These are phyloP conservation scores for Mortierella sp. DNA, from an alignment of 371 early-diverging fungal species.

Conservation along the genomic window DNA sequence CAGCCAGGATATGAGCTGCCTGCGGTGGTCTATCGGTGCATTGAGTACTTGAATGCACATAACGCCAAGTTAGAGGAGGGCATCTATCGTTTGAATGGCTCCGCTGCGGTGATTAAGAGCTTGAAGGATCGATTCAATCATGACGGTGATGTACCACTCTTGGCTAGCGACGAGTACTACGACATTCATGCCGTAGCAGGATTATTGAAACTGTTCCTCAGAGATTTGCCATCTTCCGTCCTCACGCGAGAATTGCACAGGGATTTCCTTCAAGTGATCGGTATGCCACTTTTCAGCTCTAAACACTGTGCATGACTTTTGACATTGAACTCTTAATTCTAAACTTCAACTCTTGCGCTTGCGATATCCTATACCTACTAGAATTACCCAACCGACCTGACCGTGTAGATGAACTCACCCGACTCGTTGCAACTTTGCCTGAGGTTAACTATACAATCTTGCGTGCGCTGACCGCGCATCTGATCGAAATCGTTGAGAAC, in stretches of 20 bases:
- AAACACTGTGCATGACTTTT: neutral
- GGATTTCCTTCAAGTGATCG: slow-evolving; percentile 84
- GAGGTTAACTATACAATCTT: slow-evolving; percentile 90
- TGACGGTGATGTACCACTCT: slow-evolving; percentile 62
- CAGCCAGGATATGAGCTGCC: slow-evolving; percentile 87
- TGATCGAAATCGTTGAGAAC: slow-evolving; percentile 88
- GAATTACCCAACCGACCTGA: slow-evolving; percentile 80
- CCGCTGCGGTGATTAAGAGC: slow-evolving; percentile 72
- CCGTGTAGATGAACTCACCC: slow-evolving; percentile 81
- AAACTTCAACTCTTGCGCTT: neutral
- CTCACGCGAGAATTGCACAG: slow-evolving; percentile 83
- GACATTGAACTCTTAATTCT: neutral
- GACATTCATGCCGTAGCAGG: slow-evolving; percentile 96
- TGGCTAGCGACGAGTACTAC: slow-evolving; percentile 63
- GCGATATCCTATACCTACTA: slow-evolving; percentile 18
- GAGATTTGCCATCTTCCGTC: slow-evolving; percentile 90
- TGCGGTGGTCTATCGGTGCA: slow-evolving; percentile 93
- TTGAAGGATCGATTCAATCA: slow-evolving; percentile 87
- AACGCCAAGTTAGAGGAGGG: slow-evolving; percentile 92
- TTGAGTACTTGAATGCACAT: slow-evolving; percentile 93
- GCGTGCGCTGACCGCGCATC: slow-evolving; percentile 88
- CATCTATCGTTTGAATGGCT: slow-evolving; percentile 93
- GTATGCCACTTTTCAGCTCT: slow-evolving; percentile 44
- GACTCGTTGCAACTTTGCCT: slow-evolving; percentile 84
- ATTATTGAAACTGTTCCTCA: slow-evolving; percentile 90